Base-by-base conservation (phyloP, 2,329 filamentous ascomycete species). In the Diaporthe ampelina region DNA sequence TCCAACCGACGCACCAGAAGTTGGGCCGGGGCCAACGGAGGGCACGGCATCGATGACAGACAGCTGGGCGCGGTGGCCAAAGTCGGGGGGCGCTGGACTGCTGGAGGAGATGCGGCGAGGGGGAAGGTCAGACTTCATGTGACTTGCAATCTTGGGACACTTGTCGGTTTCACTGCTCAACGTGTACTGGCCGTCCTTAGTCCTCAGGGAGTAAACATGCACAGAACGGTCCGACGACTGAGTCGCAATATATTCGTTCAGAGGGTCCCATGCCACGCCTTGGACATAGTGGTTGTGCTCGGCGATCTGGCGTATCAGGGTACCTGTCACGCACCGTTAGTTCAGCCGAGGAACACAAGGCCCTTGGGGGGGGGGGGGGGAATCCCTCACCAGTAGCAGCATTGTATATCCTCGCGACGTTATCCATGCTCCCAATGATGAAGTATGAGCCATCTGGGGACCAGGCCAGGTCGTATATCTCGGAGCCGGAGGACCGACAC, bases 361-460 rank as follows among this genome's bases (percentile, higher is more conserved):
- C 32, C 43, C 45, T 7, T 32, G 17, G 32, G 29, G 29, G 4
- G 29, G 29, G 29, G 29, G 40, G 13, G 29, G 7, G 26, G 13
- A 8, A 13, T 35, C 24, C 37, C 75, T 59, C 87, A 95, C 94
- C 96, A 79, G 94, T 97, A 77, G 94, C 93, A 73, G 95, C 94
- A 84, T 97, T 98, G 87, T 98, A 98, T 79, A 99, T 98, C 75
- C 96, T 91, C 74, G 97, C 95, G 82, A 98, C 93, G 82, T 99
- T 99, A 86, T 99, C 97, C 95, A 99, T 98, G 85, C 97, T 98
- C 52, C 97, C 97, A 32, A 97, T 98, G 79, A 99, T 98, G 86
- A 99, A 98, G 85, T 97, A 97, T 52, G 92, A 88, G 52, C 94
- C 95, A 83, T 99, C 97, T n/a, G 97, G 97, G 65, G 97, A 98